Evolutionary conservation across 2,329 filamentous ascomycete species (phyloP).

Genomic region (Celoporthe dispersa): DNA sequence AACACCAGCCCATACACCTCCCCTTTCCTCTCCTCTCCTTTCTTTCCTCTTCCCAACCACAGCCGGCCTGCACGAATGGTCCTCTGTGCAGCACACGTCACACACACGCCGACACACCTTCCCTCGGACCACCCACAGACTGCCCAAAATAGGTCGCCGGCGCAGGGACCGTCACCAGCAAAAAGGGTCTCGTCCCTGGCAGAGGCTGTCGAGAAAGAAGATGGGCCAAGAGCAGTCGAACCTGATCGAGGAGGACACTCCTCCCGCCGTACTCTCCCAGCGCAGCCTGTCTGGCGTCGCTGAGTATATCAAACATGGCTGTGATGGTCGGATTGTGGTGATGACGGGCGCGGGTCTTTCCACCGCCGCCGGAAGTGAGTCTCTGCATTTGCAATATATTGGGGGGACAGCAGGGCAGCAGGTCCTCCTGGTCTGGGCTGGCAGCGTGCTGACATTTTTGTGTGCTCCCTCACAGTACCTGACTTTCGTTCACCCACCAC

Average conservation of each 20-base stretch:
- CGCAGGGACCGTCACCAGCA: conserved; percentile 42
- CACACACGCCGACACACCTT: neutral
- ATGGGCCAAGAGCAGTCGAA: conserved; percentile 89
- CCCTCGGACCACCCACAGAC: neutral
- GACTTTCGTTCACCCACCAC: conserved; percentile 95
- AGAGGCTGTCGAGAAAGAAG: conserved; percentile 33
- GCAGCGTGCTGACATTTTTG: conserved; percentile 33
- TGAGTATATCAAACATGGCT: conserved; percentile 75
- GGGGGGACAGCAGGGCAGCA: too few relatives aligned
- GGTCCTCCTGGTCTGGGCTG: too few relatives aligned
- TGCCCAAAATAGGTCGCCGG: conserved; percentile 45
- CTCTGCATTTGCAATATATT: neutral
- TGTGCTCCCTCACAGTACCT: conserved; percentile 67
- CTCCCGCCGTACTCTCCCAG: conserved; percentile 67
- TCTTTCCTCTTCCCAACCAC: neutral
- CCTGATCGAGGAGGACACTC: conserved; percentile 65
- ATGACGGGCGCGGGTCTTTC: conserved; percentile 92
- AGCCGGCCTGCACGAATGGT: neutral
- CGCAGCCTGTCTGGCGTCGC: conserved; percentile 77
- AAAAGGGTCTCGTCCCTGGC: conserved; percentile 32
- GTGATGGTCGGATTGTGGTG: conserved; percentile 75
- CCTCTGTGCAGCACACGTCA: neutral
- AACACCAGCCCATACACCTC: too few relatives aligned
- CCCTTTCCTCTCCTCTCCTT: neutral
- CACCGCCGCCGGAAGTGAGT: conserved; percentile 68